A percentile compares a stretch with the other conserved stretches of the same genome.
Conservation (phyloP, 805 yeast species). For the Kockiozyma suomiensis region DNA sequence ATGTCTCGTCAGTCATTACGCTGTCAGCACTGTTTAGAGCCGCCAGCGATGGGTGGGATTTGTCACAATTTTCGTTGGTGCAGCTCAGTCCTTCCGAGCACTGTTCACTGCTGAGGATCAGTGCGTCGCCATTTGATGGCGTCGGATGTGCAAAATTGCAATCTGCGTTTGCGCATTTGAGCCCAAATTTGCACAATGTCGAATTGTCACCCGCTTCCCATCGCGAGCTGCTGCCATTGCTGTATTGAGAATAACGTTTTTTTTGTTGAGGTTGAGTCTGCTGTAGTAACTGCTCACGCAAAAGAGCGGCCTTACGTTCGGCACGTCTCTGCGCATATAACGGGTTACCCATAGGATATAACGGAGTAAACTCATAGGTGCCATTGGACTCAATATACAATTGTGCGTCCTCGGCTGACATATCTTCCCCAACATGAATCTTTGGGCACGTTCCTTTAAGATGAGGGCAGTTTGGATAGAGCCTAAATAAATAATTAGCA, state of each 20-base stretch:
- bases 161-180: slow-evolving; percentile 69
- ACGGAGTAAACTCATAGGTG: slow-evolving; percentile 16
- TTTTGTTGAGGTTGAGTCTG: neutral
- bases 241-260: neutral
- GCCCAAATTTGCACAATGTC: slow-evolving; percentile 73
- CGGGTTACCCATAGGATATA: slow-evolving; percentile 20
- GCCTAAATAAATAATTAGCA: neutral
- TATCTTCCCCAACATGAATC: slow-evolving; percentile 83
- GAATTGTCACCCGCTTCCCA: slow-evolving; percentile 48
- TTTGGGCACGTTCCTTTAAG: slow-evolving; percentile 80
- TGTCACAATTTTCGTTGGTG: slow-evolving; percentile 58
- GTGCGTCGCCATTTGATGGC: slow-evolving; percentile 74
- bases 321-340: neutral
- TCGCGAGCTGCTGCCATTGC: neutral
- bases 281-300: neutral
- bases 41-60: slow-evolving; percentile 82
- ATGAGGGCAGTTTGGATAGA: slow-evolving; percentile 74
- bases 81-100: slow-evolving; percentile 73
- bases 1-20: slow-evolving; percentile 35
- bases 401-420: slow-evolving; percentile 59
- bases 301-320: neutral
- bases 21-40: neutral
- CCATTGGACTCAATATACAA: slow-evolving; percentile 51
- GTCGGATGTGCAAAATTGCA: slow-evolving; percentile 95
- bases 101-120: slow-evolving; percentile 71